Percentiles rank a stretch among this genome's conserved stretches.
Evolutionary conservation across 164 flowering plant species (phyloP).

Genomic region (Berberis thunbergii): DNA sequence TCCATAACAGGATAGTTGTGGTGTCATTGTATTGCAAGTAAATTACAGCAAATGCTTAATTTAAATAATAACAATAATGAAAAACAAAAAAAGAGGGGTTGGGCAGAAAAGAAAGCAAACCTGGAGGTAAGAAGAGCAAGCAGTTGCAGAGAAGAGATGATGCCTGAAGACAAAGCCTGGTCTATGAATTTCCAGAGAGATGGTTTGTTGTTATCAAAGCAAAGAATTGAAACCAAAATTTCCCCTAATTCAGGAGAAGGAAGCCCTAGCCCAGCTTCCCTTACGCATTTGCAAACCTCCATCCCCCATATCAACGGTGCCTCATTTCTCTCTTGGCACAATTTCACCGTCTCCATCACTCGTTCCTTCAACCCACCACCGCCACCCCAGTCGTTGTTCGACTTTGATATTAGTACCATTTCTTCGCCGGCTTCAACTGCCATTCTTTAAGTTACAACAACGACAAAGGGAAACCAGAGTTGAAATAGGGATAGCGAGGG

Average conservation of each 20-base stretch:
- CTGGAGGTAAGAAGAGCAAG: constrained; percentile 57
- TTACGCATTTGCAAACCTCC: constrained; percentile 27
- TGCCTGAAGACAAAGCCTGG: constrained; percentile 35
- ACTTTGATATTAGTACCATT: too few species aligned
- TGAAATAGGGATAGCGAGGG: too few species aligned
- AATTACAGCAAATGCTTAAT: background rate
- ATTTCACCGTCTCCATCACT: constrained; percentile 31
- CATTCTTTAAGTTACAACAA: too few species aligned
- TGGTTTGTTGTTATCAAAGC: constrained; percentile 36
- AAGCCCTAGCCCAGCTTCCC: constrained; percentile 18
- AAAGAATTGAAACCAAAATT: constrained; percentile 34
- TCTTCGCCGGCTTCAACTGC: too few species aligned
- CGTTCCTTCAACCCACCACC: constrained; percentile 17
- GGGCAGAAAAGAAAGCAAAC: constrained; percentile 7
- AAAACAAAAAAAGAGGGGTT: background rate
- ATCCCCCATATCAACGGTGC: constrained; percentile 37
- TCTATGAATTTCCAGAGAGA: constrained; percentile 53
- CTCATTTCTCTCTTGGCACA: constrained; percentile 30
- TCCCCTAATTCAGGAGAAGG: constrained; percentile 44
- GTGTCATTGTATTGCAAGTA: background rate
- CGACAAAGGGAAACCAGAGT: too few species aligned
- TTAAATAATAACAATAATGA: too few species aligned
- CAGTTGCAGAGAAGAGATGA: constrained; percentile 47
- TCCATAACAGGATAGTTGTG: background rate
- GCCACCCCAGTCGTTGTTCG: too few species aligned